Conservation (phyloP, 192 early-diverging fungal species). For the Coemansia sp. region DNA sequence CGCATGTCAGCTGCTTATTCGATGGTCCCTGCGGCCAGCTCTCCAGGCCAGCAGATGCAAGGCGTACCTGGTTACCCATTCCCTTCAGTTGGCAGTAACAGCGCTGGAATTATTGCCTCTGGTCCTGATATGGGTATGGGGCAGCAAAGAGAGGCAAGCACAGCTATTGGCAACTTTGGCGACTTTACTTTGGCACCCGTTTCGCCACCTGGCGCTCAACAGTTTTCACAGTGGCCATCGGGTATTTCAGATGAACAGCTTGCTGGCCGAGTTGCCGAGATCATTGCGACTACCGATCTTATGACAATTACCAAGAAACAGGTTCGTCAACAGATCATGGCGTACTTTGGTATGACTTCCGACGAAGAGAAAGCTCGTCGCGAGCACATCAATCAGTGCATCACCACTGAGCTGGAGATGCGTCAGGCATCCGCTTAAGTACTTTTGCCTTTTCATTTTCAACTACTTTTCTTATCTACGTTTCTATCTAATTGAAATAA, state of each 20-base stretch:
- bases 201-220: constrained; percentile 17
- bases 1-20: constrained; percentile 25
- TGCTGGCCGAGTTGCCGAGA: constrained; percentile 66
- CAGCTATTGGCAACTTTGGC: neutral
- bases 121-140: constrained; percentile 2
- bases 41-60: neutral
- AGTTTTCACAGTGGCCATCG: constrained; percentile 41
- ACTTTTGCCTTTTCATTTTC: neutral
- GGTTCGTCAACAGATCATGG: constrained; percentile 87
- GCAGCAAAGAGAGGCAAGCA: neutral
- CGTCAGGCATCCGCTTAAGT: constrained; percentile 20
- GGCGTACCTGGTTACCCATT: neutral
- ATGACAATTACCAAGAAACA: constrained; percentile 99
- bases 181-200: constrained; percentile 17
- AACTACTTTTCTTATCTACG: neutral
- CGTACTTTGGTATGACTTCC: constrained; percentile 64
- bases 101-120: neutral
- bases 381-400: constrained; percentile 85
- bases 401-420: constrained; percentile 56
- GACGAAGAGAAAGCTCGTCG: constrained; percentile 79
- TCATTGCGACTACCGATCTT: constrained; percentile 84
- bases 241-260: constrained; percentile 71
- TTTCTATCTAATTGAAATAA: neutral
- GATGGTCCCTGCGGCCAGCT: neutral
- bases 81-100: neutral